Base-by-base conservation (phyloP, 2,329 filamentous ascomycete species). In the Aureobasidium melanogenum region DNA sequence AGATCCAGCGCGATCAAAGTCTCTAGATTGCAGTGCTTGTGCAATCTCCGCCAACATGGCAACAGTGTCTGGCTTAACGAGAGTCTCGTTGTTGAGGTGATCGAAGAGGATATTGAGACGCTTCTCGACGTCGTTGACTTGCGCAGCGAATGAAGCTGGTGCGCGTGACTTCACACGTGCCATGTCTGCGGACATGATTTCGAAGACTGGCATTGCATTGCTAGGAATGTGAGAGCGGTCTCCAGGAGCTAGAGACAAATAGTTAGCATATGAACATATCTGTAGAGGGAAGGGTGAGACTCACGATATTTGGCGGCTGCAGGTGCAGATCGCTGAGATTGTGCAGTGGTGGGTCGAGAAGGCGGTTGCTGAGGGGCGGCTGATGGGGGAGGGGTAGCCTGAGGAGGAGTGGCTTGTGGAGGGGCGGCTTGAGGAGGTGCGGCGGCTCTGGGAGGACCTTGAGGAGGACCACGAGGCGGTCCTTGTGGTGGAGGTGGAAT, bases 81-180 rank as follows among this genome's bases (percentile, higher is more conserved):
- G 79, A 70, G 97, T 92, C 70, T 92, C 88, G 67, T 97, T 97
- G 81, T 97, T 99, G 50, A 99, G 80, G 73, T 97, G 91, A 71
- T 99, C 93, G 72, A 97, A 97, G n/a, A 99, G 79, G 54, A 97
- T 86, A 69, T 89, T 89, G 63, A 99, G 82, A 30, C 94, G 86
- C 77, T 96, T 96, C 73, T 96, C 90, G 2, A 92, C 94, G 72
- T 97, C 94, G 69, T 91, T 89, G 22, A 99, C 91, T 72, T 97
- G 92, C 15, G 86, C 82, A 65, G 89, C 87, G 77, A 94, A 97
- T 17, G 87, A 86, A n/a, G 87, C 80, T 19, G 94, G 94, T 0
- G 94, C 94, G 67, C 90, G 88, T 34, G 86, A 78, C 63, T 92
- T 92, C 60, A 99, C 89, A 36, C 91, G 88, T 68, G 93, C 87